Evolutionary conservation across 2,329 filamentous ascomycete genomes (phyloP).

Genomic region (Xylaria sp.): DNA sequence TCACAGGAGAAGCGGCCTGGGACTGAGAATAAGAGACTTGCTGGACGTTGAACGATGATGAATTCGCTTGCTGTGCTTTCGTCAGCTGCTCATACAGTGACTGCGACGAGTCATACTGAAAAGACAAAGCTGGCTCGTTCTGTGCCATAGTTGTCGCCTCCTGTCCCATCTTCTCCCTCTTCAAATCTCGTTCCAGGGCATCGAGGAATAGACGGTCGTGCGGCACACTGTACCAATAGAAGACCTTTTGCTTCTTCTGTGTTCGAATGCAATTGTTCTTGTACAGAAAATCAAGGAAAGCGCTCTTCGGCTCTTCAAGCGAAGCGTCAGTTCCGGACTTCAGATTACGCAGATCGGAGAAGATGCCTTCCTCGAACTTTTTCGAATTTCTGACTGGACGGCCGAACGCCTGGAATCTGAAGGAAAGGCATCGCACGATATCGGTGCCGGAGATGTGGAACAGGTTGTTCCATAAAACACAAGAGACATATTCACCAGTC

Average conservation of each 20-base stretch:
- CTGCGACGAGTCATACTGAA: conserved; percentile 98
- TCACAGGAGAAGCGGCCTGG: conserved; percentile 80
- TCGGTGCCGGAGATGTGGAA: conserved; percentile 99
- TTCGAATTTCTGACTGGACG: conserved; percentile 99
- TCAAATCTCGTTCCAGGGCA: conserved; percentile 91
- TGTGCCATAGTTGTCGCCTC: conserved; percentile 93
- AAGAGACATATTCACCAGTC: conserved; percentile 97
- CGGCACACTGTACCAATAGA: conserved; percentile 99
- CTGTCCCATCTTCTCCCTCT: conserved; percentile 99
- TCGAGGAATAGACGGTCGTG: conserved; percentile 97
- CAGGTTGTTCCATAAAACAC: conserved; percentile 97
- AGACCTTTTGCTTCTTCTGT: conserved; percentile 99
- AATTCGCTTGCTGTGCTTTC: conserved; percentile 97
- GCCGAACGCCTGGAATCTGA: conserved; percentile 97
- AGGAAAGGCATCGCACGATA: conserved; percentile 95
- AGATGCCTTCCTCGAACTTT: conserved; percentile 99
- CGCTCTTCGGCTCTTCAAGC: conserved; percentile 96
- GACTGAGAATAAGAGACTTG: conserved; percentile 63
- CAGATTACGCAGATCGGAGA: conserved; percentile 94
- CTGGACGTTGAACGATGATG: conserved; percentile 88
- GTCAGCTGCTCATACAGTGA: conserved; percentile 99
- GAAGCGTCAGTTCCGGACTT: conserved; percentile 98
- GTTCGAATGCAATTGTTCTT: conserved; percentile 99
- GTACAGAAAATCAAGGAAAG: conserved; percentile 97
- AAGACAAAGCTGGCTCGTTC: conserved; percentile 93